These are phyloP conservation scores for Pythium phragmitis DNA, from an alignment of 352 stramenopile species.

Conservation along the genomic window DNA sequence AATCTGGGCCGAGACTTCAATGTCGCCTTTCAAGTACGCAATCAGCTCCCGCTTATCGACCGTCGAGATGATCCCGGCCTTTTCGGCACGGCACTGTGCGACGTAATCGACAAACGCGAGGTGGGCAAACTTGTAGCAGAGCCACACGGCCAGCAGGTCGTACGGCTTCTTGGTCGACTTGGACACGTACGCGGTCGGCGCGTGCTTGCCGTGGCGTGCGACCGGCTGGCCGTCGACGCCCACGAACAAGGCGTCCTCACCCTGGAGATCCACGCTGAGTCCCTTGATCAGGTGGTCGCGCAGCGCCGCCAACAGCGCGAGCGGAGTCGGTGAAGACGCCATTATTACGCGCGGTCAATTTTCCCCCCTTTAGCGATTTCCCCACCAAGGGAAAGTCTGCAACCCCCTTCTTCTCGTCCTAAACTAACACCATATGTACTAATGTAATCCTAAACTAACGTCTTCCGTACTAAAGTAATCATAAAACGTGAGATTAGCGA, in stretches of 20 bases:
- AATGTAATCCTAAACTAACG: neutral
- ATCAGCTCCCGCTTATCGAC: conserved; percentile 89
- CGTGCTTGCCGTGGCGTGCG: conserved; percentile 60
- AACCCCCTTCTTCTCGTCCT: neutral
- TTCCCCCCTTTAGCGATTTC: neutral
- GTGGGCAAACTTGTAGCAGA: conserved; percentile 72
- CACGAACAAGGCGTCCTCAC: conserved; percentile 57
- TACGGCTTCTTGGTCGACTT: conserved; percentile 83
- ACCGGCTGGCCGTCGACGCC: conserved; percentile 50
- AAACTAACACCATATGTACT: neutral
- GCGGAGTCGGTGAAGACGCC: conserved; percentile 9
- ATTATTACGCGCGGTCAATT: neutral
- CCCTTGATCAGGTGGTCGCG: conserved; percentile 75
- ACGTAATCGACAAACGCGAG: conserved; percentile 86
- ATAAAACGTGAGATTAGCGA: neutral
- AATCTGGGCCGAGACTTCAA: conserved; percentile 76
- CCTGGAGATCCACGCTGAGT: conserved; percentile 54
- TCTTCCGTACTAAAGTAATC: conserved; percentile 5
- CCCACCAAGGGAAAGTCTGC: neutral
- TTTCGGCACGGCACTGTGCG: conserved; percentile 75
- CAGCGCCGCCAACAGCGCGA: conserved; percentile 44
- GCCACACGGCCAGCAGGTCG: conserved; percentile 77
- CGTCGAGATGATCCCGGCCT: conserved; percentile 79
- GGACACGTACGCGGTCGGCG: conserved; percentile 72
- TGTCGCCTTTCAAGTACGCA: conserved; percentile 82